Conservation (phyloP, 495 filamentous ascomycete genomes). For the Emericellopsis terricola region DNA sequence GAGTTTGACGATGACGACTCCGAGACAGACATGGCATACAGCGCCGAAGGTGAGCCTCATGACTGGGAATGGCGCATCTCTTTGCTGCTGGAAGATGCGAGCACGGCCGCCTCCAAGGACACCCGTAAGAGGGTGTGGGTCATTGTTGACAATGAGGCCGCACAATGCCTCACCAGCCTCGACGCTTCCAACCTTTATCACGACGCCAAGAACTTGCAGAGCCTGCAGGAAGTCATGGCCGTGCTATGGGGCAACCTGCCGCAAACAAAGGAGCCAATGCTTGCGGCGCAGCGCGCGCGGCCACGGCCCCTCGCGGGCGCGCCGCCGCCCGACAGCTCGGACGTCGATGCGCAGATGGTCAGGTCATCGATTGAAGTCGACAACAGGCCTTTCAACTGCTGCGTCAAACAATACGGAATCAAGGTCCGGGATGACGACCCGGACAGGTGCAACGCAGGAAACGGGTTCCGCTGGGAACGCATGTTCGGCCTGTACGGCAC, state of each 20-base stretch:
- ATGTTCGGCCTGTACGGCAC: constrained; percentile 37
- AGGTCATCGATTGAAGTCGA: constrained; percentile 6
- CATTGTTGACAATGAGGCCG: constrained; percentile 46
- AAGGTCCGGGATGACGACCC: constrained; percentile 11
- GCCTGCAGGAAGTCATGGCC: constrained; percentile 54
- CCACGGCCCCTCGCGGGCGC: constrained; percentile 2
- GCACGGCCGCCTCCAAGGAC: constrained; percentile 9
- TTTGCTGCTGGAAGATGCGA: constrained; percentile 48
- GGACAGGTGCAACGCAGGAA: constrained; percentile 13
- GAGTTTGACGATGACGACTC: constrained; percentile 9
- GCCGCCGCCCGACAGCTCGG: constrained; percentile 11
- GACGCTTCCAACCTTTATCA: constrained; percentile 48
- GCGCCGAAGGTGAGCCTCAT: too few relatives aligned
- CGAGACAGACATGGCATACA: constrained; percentile 2
- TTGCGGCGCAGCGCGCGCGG: constrained; percentile 3
- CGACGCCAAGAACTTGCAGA: constrained; percentile 21
- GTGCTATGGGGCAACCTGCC: constrained; percentile 76
- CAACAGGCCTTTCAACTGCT: constrained; percentile 40
- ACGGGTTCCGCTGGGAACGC: constrained; percentile 24
- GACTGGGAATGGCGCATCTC: constrained; percentile 79
- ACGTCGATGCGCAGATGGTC: constrained; percentile 5
- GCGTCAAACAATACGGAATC: constrained; percentile 43
- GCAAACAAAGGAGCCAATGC: constrained; percentile 39
- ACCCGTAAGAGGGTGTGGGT: constrained; percentile 32
- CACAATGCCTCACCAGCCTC: constrained; percentile 43